Evolutionary conservation across 192 early-diverging fungal species (phyloP), one percentile per base, ranked within the genome.

Genomic region (Podila verticillata): DNA sequence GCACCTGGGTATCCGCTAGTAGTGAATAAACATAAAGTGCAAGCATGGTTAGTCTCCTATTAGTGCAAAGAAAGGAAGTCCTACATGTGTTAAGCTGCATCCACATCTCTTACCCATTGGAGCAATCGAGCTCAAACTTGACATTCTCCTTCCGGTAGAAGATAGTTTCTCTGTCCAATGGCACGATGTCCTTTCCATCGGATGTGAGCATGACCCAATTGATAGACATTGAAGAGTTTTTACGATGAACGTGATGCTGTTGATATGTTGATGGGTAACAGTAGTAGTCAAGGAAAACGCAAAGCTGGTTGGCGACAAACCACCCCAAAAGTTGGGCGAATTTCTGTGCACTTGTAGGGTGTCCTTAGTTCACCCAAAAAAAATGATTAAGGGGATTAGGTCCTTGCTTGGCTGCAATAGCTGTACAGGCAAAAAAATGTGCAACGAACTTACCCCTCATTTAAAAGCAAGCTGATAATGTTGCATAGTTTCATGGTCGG

Each of bases 151-250:
- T 39, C 10, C 70, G 68, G 28, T 67, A 80, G 61, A 80, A 80
- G 12, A 72, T 48, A 1, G 48, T 68, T 34, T 80, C 77, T 30
- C 61, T 63, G 51, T 72, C 61, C n/a, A 80, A 51, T 19, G 77
- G 77, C 26, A 80, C 65, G 36, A 80, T 80, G 66, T 80, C 70
- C 48, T 68, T 80, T 12, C 65, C 66, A 24, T 80, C 77, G 5
- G 24, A 9, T 22, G 77, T 68, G 69, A 80, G 70, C 65, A 80
- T 72, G 64, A 72, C 70, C 77, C 77, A 80, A 58, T 80, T 80
- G 66, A 80, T 34, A 22, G 77, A 80, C 77, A 80, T 80, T 28
- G n/a, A 63, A 17, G 20, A 34, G 17, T n/a, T 1, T n/a, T 28
- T 35, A 29, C 54, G 8, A 28, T 24, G 30, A 49, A 17, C 39